Base-by-base conservation (phyloP, 805 yeast genomes). In the Wickerhamiella sergipiensis region DNA sequence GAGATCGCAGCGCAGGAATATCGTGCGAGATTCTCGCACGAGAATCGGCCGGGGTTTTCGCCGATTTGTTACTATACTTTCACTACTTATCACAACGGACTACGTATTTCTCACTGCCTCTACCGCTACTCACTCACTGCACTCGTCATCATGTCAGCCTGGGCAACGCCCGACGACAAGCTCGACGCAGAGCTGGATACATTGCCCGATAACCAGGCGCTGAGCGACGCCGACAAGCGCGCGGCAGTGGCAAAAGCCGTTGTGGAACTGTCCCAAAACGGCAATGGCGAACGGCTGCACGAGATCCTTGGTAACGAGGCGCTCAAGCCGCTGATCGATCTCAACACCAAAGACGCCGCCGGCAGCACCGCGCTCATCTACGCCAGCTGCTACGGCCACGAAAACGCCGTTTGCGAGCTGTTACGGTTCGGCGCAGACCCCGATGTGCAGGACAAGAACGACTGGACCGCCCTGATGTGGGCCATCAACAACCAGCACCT, bases 401-500 rank as follows among this genome's bases (percentile, higher is more conserved):
- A 60, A 47, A 58, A 55, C 12, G 61, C 61, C 2, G 73, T 68
- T 6, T 49, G 57, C 17, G 66, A 59, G 49, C 60, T 71, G 45
- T 57, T 71, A 38, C 57, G 63, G 12, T 59, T 52, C 24, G 69
- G 67, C 6, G 74, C 74, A 1, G 52, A 62, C 17, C 64, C 67
- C 2, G 64, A 71, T 47, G 50, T 51, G 19, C 66, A 61, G 49
- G 74, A 70, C 57, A 61, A 61, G 42, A 61, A 61, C 50, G 67
- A 64, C 46, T 71, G 73, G 74, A 66, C 74, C 6, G 65, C 95
- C 10, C 64, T 85, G 45, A 85, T 85, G 92, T 86, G 95, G 95
- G 89, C 94, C 0, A 78, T 85, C 2, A 75, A 80, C 57, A 71
- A 81, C 56, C 75, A 79, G 50, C 77, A 78, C 50, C 64, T 75